Evolutionary conservation across 2,329 filamentous ascomycete species (phyloP).

Genomic region (Colletotrichum sp.): DNA sequence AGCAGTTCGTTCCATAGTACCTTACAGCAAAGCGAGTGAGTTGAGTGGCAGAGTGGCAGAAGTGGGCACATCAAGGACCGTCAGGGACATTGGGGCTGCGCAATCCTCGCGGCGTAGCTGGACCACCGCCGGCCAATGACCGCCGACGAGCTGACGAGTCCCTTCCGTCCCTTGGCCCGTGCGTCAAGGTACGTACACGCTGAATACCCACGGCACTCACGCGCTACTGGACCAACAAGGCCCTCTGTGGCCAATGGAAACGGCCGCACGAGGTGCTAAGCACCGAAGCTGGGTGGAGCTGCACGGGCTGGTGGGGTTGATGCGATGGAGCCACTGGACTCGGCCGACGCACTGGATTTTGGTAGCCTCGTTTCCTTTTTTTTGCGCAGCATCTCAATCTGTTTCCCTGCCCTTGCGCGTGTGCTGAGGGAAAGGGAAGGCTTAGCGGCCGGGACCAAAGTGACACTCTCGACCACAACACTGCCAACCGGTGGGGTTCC

Average conservation of each 20-base stretch:
- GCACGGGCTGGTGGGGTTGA: neutral
- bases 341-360: neutral
- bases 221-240: neutral
- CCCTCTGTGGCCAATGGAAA: neutral
- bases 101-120: neutral
- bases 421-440: neutral
- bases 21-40: neutral
- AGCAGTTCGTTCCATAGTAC: neutral
- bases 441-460: neutral
- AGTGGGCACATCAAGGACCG: neutral
- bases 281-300: neutral
- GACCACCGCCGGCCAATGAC: conserved; percentile 30
- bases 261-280: neutral
- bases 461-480: neutral
- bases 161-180: conserved; percentile 19
- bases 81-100: conserved; percentile 9
- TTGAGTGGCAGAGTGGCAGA: neutral
- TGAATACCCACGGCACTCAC: neutral
- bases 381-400: neutral
- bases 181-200: neutral
- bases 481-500: neutral
- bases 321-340: neutral
- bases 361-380: neutral
- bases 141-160: conserved; percentile 38
- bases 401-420: neutral